Evolutionary conservation across 768 basidiomycete species (phyloP).

Genomic region (Chiua virens): DNA sequence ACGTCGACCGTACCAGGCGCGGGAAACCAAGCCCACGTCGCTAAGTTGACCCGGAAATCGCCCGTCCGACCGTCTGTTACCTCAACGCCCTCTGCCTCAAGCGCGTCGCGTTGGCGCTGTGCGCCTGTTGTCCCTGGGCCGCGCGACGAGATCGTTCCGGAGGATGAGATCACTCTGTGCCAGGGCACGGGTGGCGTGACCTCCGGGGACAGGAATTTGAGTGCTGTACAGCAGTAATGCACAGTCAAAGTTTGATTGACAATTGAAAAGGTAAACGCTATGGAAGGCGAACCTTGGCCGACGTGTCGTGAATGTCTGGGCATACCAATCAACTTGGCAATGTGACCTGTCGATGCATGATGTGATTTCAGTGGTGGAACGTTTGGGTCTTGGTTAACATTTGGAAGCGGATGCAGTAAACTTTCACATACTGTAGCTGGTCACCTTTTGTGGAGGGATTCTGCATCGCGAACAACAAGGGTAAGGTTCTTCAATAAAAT

Average conservation of each 20-base stretch:
- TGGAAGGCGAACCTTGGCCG: constrained; percentile 61
- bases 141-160: constrained; percentile 76
- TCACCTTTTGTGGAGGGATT: constrained; percentile 68
- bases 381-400: too few species aligned
- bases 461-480: constrained; percentile 4
- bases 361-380: background rate
- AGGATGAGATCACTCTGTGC: constrained; percentile 73
- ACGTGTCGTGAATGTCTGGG: constrained; percentile 78
- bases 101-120: constrained; percentile 66
- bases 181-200: constrained; percentile 72
- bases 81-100: constrained; percentile 82
- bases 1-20: constrained; percentile 24
- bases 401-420: constrained; percentile 1
- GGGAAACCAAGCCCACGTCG: constrained; percentile 70
- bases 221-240: constrained; percentile 44
- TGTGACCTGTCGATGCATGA: constrained; percentile 51
- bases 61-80: constrained; percentile 58
- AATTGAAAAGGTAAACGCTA: background rate
- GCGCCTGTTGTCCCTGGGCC: constrained; percentile 84
- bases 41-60: constrained; percentile 58
- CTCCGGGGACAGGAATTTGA: constrained; percentile 67
- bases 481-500: constrained; percentile 1
- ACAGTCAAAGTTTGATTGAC: background rate
- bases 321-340: constrained; percentile 80
- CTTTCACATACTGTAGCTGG: constrained; percentile 63